Conservation (phyloP, 345 rosid genomes). For the Cardiospermum halicacabum region DNA sequence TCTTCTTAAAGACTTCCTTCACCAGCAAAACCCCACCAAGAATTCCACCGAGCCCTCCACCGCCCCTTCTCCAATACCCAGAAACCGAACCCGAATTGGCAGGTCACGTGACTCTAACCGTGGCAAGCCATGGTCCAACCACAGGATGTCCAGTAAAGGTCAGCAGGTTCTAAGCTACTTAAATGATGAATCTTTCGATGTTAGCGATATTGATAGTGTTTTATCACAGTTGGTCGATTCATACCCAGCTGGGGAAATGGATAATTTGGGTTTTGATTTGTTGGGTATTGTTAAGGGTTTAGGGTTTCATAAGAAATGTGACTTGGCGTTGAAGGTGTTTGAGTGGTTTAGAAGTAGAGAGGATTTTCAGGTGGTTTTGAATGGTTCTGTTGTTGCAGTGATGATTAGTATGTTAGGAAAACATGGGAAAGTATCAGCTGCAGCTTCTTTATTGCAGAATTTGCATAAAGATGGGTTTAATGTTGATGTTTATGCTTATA, state of each 20-base stretch:
- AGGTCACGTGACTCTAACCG: slow-evolving; percentile 59
- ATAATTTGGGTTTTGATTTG: slow-evolving; percentile 37
- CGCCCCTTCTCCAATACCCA: slow-evolving; percentile 15
- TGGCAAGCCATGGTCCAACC: slow-evolving; percentile 73
- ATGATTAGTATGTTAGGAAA: slow-evolving; percentile 62
- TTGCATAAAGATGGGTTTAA: slow-evolving; percentile 52
- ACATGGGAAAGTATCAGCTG: slow-evolving; percentile 52
- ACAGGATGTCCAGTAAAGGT: slow-evolving; percentile 60
- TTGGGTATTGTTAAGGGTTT: slow-evolving; percentile 73
- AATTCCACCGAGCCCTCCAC: slow-evolving; percentile 24
- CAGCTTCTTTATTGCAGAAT: slow-evolving; percentile 49
- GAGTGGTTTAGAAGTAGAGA: slow-evolving; percentile 64
- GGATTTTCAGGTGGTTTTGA: slow-evolving; percentile 36
- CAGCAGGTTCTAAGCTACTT: slow-evolving; percentile 50
- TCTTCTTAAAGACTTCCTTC: slow-evolving; percentile 38
- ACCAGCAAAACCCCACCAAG: slow-evolving; percentile 21
- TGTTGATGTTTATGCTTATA: slow-evolving; percentile 71
- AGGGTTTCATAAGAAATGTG: slow-evolving; percentile 60
- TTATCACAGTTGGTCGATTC: slow-evolving; percentile 38
- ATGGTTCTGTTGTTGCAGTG: slow-evolving; percentile 58
- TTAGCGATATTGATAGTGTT: slow-evolving; percentile 28
- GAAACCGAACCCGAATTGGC: slow-evolving; percentile 60
- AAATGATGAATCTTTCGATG: slow-evolving; percentile 52
- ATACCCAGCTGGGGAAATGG: slow-evolving; percentile 14
- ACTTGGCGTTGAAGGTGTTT: slow-evolving; percentile 61